Conservation (phyloP, 306 rosid genomes). For the Lotus japonicus region DNA sequence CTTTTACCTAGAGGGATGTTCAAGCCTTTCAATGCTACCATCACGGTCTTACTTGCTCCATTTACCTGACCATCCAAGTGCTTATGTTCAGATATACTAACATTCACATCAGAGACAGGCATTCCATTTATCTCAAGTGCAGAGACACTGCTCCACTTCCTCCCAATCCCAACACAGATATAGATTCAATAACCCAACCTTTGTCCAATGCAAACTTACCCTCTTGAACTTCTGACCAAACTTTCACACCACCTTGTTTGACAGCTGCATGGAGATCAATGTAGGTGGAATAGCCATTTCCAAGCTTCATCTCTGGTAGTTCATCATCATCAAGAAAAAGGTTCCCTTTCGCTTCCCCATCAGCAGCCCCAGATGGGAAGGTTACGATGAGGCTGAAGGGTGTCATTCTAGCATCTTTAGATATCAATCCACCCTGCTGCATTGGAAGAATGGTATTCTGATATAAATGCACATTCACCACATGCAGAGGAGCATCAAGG, state of each 20-base stretch:
- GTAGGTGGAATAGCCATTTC: slow-evolving; percentile 68
- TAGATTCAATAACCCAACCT: slow-evolving; percentile 62
- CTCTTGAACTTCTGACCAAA: slow-evolving; percentile 89
- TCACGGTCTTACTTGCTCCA: slow-evolving; percentile 39
- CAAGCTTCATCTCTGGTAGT: slow-evolving; percentile 71
- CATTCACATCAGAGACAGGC: slow-evolving; percentile 31
- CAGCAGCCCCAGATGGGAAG: slow-evolving; percentile 59
- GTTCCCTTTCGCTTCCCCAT: slow-evolving; percentile 74
- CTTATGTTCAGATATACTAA: slow-evolving; percentile 39
- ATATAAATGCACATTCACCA: slow-evolving; percentile 82
- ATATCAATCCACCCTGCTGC: slow-evolving; percentile 82
- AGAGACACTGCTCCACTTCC: slow-evolving; percentile 44
- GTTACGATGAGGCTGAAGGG: slow-evolving; percentile 67
- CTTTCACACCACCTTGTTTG: slow-evolving; percentile 53
- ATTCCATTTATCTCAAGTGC: slow-evolving; percentile 54
- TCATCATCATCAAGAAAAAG: slow-evolving; percentile 75
- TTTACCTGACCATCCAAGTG: slow-evolving; percentile 27
- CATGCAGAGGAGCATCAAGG: slow-evolving; percentile 78
- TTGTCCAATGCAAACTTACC: slow-evolving; percentile 71
- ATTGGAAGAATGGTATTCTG: slow-evolving; percentile 81
- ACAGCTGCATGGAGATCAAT: slow-evolving; percentile 57
- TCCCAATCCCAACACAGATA: slow-evolving; percentile 64
- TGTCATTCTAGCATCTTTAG: slow-evolving; percentile 77
- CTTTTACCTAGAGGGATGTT: slow-evolving; percentile 68
- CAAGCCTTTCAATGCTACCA: slow-evolving; percentile 69